A percentile compares a stretch with the other conserved stretches of the same genome.
phyloP scores from a whole-genome alignment of 2,329 filamentous ascomycete species.

The Plenodomus biglobosus region DNA sequence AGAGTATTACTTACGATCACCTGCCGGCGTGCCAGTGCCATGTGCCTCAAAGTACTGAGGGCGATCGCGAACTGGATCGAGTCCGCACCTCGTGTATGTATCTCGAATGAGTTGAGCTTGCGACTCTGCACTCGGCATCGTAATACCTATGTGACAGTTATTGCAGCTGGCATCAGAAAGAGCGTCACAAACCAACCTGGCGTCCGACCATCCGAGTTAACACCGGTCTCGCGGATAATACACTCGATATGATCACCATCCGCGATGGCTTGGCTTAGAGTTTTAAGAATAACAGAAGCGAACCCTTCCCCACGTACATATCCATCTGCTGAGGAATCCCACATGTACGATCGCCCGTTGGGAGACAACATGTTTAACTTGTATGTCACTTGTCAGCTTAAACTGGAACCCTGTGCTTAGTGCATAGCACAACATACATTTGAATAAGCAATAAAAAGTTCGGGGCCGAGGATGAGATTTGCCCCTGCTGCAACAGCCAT shows the following conservation, averaged over 20 bases:
- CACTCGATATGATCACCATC: conserved; percentile 51
- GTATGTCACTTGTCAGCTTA: too few relatives aligned
- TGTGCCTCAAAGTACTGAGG: conserved; percentile 45
- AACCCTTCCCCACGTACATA: conserved; percentile 58
- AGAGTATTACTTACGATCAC: conserved; percentile 32
- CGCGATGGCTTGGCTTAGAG: conserved; percentile 50
- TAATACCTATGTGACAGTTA: conserved; percentile 44
- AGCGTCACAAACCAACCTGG: too few relatives aligned
- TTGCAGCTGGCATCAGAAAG: too few relatives aligned
- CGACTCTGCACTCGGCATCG: conserved; percentile 49
- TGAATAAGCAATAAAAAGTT: conserved; percentile 28
- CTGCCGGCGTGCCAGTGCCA: conserved; percentile 45
- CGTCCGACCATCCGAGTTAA: conserved; percentile 49
- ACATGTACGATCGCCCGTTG: conserved; percentile 31
- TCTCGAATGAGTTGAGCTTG: conserved; percentile 37
- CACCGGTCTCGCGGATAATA: conserved; percentile 39
- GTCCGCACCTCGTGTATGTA: conserved; percentile 43
- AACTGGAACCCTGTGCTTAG: too few relatives aligned
- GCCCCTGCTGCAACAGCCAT: conserved; percentile 17
- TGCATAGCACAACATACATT: too few relatives aligned
- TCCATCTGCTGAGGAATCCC: conserved; percentile 49
- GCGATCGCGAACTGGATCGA: conserved; percentile 30
- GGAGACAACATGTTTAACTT: conserved; percentile 39
- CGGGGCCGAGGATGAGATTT: conserved; percentile 12
- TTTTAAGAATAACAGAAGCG: conserved; percentile 55